Base-by-base conservation (phyloP, 106 monocot species). In the Allium cepa region DNA sequence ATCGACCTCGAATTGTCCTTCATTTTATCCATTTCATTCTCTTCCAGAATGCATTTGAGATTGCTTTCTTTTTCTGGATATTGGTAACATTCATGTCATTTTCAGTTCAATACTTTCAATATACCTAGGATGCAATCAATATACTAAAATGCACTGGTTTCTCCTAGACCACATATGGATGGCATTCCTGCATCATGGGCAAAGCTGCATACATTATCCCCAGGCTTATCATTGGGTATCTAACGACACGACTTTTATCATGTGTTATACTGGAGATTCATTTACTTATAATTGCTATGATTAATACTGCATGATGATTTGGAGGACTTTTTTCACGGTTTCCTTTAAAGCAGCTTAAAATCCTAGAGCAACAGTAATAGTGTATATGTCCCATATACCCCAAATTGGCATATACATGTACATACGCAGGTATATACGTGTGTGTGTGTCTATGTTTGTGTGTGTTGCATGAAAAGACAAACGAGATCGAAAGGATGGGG, bases 151-250 rank as follows among this genome's bases (percentile, higher is more conserved):
- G 13, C 14, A 57, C 26, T 8, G 9, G 17, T 46, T 57, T 56
- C 60, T 4, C 49, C 26, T 79, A 93, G 93, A 74, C 77, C 2
- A 78, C 82, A 17, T 86, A 76, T 73, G 79, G 86, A 12, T 84
- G 77, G 48, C 7, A 78, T 66, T 90, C 93, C 11, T 93, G 93
- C 86, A 84, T 93, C 68, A 90, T 93, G 93, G 93, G 77, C 5
- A 51, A 76, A 22, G 53, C 46, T n/a, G 10, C 57, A 8, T 84
- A 27, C 59, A 55, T 84, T 14, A 56, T 84, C 49, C 75, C 86
- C 45, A 81, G 84, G 69, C 67, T 93, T 11, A 72, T 90, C 18
- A 81, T 89, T 11, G 74, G 84, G 93, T 36, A 36, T 36, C 4
- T 93, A 80, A 27, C 47, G 14, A 12, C 63, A 16, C 6, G 45